Evolutionary conservation across 352 stramenopile species (phyloP), one percentile per base, ranked within the genome.

Genomic region (Elongisporangium prolatum): DNA sequence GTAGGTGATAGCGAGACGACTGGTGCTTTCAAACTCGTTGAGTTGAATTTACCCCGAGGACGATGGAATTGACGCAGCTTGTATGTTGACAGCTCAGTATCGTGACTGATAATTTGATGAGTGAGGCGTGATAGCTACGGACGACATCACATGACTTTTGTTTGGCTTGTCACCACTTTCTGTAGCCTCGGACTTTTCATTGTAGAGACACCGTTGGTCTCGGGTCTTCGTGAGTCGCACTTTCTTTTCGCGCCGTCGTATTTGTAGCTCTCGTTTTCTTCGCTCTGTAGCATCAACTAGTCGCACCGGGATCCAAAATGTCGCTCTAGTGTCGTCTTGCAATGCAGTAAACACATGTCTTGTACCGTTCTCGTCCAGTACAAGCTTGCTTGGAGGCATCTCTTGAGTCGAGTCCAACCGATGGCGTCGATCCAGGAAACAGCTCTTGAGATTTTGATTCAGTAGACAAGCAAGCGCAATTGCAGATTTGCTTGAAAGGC

Each of bases 31-130:
- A n/a, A n/a, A 73, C 51, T 93, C 86, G 54, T 89, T 92, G 52
- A 93, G 91, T 93, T 92, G 57, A 95, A 95, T 51, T 90, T 92
- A 34, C 81, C 81, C 6, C 86, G 80, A 21, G 86, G 86, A 11
- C 86, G 75, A 68, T 95, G 86, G 51, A 93, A 92, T 37, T 92
- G 82, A 6, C 86, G 80, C 34, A 95, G 57, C 48, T 93, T 92
- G 1, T 80, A 57, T 61, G 91, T 92, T 1, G 84, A 78, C 0
- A 95, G 71, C 65, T 95, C 86, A n/a, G 86, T 37, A 93, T 95
- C 6, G 83, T 93, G 52, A 93, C 70, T 28, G 78, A 88, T n/a
- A 95, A 72, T 67, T 95, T 93, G 65, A 93, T 14, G 84, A 93
- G 63, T 95, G 86, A 48, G 93, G 84, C 9, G 93, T 82, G 25